phyloP scores from a whole-genome alignment of 768 basidiomycete genomes.

The Hygrocybe coccinea region DNA sequence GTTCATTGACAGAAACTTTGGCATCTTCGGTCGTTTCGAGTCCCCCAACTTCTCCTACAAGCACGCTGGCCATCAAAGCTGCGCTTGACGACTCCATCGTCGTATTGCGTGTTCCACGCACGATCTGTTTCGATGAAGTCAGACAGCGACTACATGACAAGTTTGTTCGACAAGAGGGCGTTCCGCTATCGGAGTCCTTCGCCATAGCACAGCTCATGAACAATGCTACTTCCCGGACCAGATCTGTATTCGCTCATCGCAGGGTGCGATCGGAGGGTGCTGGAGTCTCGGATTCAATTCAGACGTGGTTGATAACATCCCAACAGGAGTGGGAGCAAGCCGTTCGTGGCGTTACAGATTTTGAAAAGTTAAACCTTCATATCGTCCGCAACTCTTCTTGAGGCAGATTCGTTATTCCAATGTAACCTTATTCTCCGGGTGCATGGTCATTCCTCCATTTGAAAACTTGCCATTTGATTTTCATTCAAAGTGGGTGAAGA shows the following conservation, averaged over 20 bases:
- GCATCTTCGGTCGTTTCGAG: conserved; percentile 21
- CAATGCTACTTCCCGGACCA: conserved; percentile 11
- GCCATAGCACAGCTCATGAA: conserved; percentile 50
- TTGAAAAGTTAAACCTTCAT: conserved; percentile 54
- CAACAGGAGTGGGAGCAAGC: conserved; percentile 60
- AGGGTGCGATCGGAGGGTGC: no score
- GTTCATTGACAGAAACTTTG: conserved; percentile 4
- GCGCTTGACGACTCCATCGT: conserved; percentile 58
- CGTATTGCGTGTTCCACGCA: conserved; percentile 50
- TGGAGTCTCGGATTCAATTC: conserved; percentile 18
- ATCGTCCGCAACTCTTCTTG: conserved; percentile 22
- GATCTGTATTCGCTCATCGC: conserved; percentile 23
- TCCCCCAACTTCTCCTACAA: background rate
- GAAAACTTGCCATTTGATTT: no score
- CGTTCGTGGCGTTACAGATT: conserved; percentile 34
- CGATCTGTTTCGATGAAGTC: conserved; percentile 46
- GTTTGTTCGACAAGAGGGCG: conserved; percentile 56
- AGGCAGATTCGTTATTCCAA: no score
- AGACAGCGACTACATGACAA: conserved; percentile 59
- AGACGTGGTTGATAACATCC: conserved; percentile 45
- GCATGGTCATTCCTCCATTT: no score
- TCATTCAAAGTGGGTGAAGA: no score
- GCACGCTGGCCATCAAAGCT: conserved; percentile 56
- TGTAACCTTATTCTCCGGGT: no score
- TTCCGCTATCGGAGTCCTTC: conserved; percentile 52